Base-by-base conservation (phyloP, 495 filamentous ascomycete genomes). In the Pyrenula massariospora region DNA sequence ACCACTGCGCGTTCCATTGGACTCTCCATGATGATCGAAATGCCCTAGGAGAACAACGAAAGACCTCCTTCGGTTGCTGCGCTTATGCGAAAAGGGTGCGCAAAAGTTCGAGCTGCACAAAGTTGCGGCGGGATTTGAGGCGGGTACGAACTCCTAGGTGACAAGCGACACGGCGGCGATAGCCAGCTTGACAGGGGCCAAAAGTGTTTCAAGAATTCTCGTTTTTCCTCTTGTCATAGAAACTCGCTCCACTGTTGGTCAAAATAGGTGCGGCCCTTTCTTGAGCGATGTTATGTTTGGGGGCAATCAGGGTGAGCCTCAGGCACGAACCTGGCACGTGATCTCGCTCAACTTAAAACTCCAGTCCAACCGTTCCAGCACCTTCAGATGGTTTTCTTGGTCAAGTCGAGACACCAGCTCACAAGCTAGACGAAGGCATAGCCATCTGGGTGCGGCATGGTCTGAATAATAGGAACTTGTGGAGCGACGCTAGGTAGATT, bases 1-100 rank as follows among this genome's bases (percentile, higher is more conserved):
- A 80, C 82, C 67, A 98, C 85, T 54, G 92, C 93, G 65, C 87
- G 87, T 58, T 74, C 76, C 36, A 79, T 65, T 56, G 62, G 66
- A 49, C 64, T 65, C 65, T 75, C 70, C 74, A 77, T 77, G 24
- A 50, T 51, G 50, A 19, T 52, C 20, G 50, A n/a, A n/a, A n/a
- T n/a, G n/a, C n/a, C n/a, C n/a, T n/a, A n/a, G n/a, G n/a, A n/a
- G n/a, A 52, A 10, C 19, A 52, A 19, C 8, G 50, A 52, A 52
- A 5, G 19, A 21, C 8, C 8, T 24, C 20, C 19, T 8, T 24
- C 19, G n/a, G 19, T 8, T 19, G 50, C 50, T 8, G 31, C 31
- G 5, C 31, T 15, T 42, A 15, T 15, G 15, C 31, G 15, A 42
- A 42, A n/a, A n/a, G n/a, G n/a, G n/a, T n/a, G n/a, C n/a, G n/a